A percentile compares a stretch with the other conserved stretches of the same genome.
These are phyloP conservation scores for Penicillium salamii DNA, from an alignment of 495 filamentous ascomycete genomes.

Conservation along the genomic window DNA sequence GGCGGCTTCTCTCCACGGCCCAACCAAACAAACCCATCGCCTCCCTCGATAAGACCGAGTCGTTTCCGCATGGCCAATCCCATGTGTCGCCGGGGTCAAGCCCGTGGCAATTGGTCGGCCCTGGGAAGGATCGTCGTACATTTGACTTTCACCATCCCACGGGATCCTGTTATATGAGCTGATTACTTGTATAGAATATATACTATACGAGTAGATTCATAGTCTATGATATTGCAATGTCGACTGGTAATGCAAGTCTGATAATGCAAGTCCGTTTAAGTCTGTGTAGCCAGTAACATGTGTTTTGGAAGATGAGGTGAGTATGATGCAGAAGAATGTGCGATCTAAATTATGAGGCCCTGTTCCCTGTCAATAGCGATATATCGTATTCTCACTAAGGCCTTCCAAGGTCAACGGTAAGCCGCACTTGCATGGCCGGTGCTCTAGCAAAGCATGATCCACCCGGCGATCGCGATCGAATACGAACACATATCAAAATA, in stretches of 20 bases:
- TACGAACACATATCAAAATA: neutral
- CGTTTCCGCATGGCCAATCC: slow-evolving; percentile 25
- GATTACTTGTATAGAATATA: neutral
- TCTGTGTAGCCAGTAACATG: neutral
- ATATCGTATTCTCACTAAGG: too few species aligned
- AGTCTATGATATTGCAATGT: neutral
- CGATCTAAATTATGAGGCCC: too few species aligned
- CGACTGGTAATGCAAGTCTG: slow-evolving; percentile 10
- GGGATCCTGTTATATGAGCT: slow-evolving; percentile 1
- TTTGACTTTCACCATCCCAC: slow-evolving; percentile 26
- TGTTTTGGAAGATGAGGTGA: neutral
- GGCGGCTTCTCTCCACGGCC: slow-evolving; percentile 25
- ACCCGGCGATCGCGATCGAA: slow-evolving; percentile 3
- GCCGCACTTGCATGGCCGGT: slow-evolving; percentile 16
- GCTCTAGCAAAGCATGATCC: slow-evolving; percentile 6
- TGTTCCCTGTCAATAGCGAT: too few species aligned
- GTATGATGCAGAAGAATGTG: neutral
- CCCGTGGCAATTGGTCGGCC: slow-evolving; percentile 23
- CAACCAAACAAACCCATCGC: slow-evolving; percentile 21
- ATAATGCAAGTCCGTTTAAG: slow-evolving; percentile 6
- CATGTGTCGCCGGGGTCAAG: slow-evolving; percentile 1
- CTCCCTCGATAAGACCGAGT: slow-evolving; percentile 27
- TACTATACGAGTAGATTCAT: neutral
- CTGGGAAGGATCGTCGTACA: slow-evolving; percentile 23
- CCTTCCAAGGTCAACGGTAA: slow-evolving; percentile 12